phyloP scores from a whole-genome alignment of 2,329 filamentous ascomycete genomes.

The Neobulgaria alba region DNA sequence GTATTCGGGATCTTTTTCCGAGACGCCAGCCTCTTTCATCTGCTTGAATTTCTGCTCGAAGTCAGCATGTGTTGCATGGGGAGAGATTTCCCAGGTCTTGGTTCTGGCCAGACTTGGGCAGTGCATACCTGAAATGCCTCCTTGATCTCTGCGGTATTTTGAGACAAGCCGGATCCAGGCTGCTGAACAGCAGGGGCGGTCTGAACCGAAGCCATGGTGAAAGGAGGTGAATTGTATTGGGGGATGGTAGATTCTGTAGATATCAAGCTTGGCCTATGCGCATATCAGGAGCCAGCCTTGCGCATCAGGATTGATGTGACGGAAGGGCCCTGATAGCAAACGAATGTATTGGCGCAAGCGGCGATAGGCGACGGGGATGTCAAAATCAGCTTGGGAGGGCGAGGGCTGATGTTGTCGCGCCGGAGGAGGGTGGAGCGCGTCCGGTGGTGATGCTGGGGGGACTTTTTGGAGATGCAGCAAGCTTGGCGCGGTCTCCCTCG shows the following conservation, averaged over 20 bases:
- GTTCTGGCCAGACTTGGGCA: no score
- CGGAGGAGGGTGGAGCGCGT: constrained; percentile 21
- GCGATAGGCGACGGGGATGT: constrained; percentile 9
- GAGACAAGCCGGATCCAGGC: constrained; percentile 51
- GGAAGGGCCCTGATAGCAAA: constrained; percentile 9
- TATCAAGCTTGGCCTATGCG: constrained; percentile 18
- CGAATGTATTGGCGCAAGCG: constrained; percentile 14
- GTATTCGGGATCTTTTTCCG: constrained; percentile 76
- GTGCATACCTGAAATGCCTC: constrained; percentile 59
- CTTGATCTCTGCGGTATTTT: constrained; percentile 69
- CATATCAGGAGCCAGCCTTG: constrained; percentile 30
- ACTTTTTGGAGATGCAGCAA: constrained; percentile 23
- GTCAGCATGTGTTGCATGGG: constrained; percentile 27
- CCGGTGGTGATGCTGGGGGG: constrained; percentile 22
- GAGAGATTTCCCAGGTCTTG: no score
- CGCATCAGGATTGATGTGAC: constrained; percentile 25
- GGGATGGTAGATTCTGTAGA: constrained; percentile 3
- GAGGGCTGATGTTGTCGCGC: constrained; percentile 16
- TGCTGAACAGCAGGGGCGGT: constrained; percentile 59
- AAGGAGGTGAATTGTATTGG: neutral
- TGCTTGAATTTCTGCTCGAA: constrained; percentile 67
- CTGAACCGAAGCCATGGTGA: constrained; percentile 73
- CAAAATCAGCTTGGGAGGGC: constrained; percentile 6
- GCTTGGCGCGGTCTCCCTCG: constrained; percentile 26
- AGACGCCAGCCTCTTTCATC: constrained; percentile 79